phyloP scores from a whole-genome alignment of 306 rosid genomes.

The Hylodesmum podocarpum region DNA sequence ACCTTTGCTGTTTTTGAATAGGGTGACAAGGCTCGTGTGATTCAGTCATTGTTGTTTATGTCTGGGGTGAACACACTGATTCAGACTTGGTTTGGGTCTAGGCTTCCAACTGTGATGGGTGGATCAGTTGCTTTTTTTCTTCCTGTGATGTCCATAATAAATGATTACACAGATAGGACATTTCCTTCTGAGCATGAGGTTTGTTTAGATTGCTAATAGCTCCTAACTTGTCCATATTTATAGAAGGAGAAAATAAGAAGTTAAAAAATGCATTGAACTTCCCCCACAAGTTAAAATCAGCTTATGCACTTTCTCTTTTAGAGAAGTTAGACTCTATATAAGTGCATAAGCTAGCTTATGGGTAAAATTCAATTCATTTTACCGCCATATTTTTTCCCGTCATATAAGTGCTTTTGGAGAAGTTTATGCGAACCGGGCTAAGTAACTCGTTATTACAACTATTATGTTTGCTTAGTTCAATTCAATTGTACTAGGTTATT shows the following conservation, averaged over 20 bases:
- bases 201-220: conserved; percentile 1
- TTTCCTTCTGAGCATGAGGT: conserved; percentile 72
- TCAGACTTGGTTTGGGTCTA: conserved; percentile 76
- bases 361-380: too few species aligned
- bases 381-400: too few species aligned
- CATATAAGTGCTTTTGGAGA: background rate
- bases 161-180: conserved; percentile 50
- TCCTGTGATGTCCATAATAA: conserved; percentile 73
- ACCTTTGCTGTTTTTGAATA: conserved; percentile 24
- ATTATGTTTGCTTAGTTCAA: background rate
- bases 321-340: too few species aligned
- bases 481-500: background rate
- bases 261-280: too few species aligned
- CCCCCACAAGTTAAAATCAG: too few species aligned
- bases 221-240: background rate
- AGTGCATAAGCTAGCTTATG: too few species aligned
- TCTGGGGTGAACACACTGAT: conserved; percentile 80
- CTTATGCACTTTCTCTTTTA: too few species aligned
- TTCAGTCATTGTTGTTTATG: conserved; percentile 81
- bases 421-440: too few species aligned
- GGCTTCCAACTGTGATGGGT: conserved; percentile 90
- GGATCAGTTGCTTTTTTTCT: conserved; percentile 66
- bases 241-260: too few species aligned
- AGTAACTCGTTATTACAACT: too few species aligned
- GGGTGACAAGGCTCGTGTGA: conserved; percentile 94